A percentile compares a stretch with the other conserved stretches of the same genome.
Evolutionary conservation across 208 protist species (phyloP).

Genomic region (Baffinella frigidus): DNA sequence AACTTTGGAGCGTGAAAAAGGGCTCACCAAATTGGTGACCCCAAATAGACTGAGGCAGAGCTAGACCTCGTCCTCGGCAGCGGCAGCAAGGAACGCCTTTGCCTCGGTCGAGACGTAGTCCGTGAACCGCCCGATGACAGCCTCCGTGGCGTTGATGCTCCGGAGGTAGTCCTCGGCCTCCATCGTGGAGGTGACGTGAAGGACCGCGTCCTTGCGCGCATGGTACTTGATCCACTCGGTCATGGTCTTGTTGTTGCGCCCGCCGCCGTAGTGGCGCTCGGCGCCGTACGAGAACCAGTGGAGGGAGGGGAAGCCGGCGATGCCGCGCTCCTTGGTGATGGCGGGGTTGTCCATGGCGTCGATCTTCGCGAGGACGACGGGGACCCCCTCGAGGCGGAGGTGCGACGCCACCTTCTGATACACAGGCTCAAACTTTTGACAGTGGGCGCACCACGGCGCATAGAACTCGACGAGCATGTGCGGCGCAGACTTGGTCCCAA

Average conservation of each 20-base stretch:
- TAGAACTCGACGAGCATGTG: slow-evolving; percentile 53
- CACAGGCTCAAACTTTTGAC: slow-evolving; percentile 55
- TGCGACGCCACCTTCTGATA: slow-evolving; percentile 9
- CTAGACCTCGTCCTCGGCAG: slow-evolving; percentile 42
- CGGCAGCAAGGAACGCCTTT: neutral
- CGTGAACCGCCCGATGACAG: slow-evolving; percentile 41
- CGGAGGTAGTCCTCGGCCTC: slow-evolving; percentile 24
- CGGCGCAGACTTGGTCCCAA: neutral
- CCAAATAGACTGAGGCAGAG: no score
- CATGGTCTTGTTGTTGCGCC: neutral
- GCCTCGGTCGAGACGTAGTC: neutral
- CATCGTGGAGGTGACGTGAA: neutral
- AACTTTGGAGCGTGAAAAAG: no score
- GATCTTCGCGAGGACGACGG: slow-evolving; percentile 44
- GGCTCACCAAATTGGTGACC: no score
- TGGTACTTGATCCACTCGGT: slow-evolving; percentile 53
- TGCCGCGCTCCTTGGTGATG: neutral
- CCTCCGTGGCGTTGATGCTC: neutral
- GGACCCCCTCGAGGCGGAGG: neutral
- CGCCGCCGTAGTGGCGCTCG: slow-evolving; percentile 27
- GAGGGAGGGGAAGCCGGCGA: slow-evolving; percentile 46
- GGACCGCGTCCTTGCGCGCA: slow-evolving; percentile 9
- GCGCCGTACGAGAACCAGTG: slow-evolving; percentile 48
- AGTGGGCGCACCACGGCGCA: slow-evolving; percentile 56
- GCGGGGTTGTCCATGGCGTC: neutral